phyloP scores from a whole-genome alignment of 306 rosid genomes.

The Fragaria nilgerrensis region DNA sequence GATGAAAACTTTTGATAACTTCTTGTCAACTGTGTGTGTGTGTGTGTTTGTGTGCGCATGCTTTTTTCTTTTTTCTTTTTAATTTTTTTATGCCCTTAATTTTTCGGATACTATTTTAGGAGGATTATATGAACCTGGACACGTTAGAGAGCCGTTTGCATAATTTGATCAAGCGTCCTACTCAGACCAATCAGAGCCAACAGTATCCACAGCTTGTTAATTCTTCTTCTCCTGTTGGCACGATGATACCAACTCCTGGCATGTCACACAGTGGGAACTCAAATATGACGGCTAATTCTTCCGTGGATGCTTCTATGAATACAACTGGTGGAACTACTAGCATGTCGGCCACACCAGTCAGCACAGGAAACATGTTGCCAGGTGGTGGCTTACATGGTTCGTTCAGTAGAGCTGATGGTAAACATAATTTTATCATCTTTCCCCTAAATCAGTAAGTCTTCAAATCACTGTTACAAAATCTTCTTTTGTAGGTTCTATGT shows the following conservation, averaged over 20 bases:
- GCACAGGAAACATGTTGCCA: constrained; percentile 62
- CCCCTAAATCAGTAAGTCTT: constrained; percentile 4
- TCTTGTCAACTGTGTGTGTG: neutral
- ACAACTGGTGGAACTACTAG: constrained; percentile 48
- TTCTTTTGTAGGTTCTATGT: constrained; percentile 57
- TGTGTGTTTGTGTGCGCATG: too few relatives aligned
- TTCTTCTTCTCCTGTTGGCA: constrained; percentile 61
- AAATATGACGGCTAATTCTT: constrained; percentile 59
- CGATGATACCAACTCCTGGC: constrained; percentile 98
- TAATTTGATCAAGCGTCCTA: constrained; percentile 34
- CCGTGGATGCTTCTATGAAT: constrained; percentile 58
- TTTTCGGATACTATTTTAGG: constrained; percentile 48
- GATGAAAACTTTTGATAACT: neutral
- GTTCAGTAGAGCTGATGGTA: constrained; percentile 72
- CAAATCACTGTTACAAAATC: constrained; percentile 13
- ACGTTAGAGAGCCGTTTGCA: constrained; percentile 76
- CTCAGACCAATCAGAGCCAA: constrained; percentile 49
- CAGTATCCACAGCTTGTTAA: constrained; percentile 62
- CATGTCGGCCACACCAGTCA: constrained; percentile 50
- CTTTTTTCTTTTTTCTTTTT: too few relatives aligned
- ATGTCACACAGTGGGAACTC: constrained; percentile 74
- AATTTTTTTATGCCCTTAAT: neutral
- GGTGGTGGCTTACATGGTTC: constrained; percentile 60
- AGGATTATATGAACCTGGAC: constrained; percentile 79
- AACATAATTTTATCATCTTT: constrained; percentile 21